Evolutionary conservation across 306 rosid species (phyloP), one percentile per base, ranked within the genome.

Genomic region (Dalbergia oliveri): DNA sequence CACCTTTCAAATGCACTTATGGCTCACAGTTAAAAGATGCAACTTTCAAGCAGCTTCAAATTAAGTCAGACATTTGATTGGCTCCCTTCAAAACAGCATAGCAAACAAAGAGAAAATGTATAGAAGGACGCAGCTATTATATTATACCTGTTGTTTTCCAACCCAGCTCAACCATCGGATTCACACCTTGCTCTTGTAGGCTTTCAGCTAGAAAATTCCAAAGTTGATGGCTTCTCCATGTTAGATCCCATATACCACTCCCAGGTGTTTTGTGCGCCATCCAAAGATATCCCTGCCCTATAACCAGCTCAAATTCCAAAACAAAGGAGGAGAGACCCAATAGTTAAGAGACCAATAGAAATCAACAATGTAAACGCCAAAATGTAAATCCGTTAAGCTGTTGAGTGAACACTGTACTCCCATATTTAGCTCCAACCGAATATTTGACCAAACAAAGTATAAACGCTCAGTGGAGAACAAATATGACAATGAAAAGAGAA

Each of bases 241-340:
- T 62, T 75, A 94, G 84, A 35, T 91, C 97, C 97, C 99, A 94
- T 11, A 33, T 75, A 15, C 77, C 91, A 81, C 86, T 84, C 15
- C 88, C 94, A 23, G 97, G 97, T 21, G 97, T 84, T 80, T 87
- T 87, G 87, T 81, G 84, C 57, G 73, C 73, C 99, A 91, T 94
- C 99, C 99, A 92, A 35, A 94, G 64, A 84, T 94, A 89, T 49
- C 99, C 97, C 88, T 94, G 99, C 72, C 99, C 97, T 94, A 73
- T 49, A 88, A 88, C 76, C 86, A 51, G 18, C 78, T 75, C 84
- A 86, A 76, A 82, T 82, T 59, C 66, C 82, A 86, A 60, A 82
- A 62, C 73, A 83, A 66, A 76, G 70, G 44, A 68, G 45, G 79
- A 61, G 49, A 79, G 35, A 83, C 31, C 79, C 66, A 9, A 45